Conservation (phyloP, 108 stramenopile genomes). For the Pseudonitzschia multiseries region DNA sequence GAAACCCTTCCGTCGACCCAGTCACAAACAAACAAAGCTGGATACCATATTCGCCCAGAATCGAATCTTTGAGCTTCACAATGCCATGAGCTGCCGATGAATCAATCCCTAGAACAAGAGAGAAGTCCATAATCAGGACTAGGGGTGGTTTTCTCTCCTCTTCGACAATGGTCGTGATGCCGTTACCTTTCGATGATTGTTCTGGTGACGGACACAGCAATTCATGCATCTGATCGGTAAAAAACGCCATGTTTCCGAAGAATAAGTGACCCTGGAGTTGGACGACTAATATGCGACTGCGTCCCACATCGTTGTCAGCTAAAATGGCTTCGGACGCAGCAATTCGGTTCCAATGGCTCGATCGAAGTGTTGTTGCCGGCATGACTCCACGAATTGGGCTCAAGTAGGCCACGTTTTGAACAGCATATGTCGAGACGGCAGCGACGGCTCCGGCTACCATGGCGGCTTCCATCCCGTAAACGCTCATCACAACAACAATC, state of each 20-base stretch:
- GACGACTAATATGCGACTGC: conserved; percentile 56
- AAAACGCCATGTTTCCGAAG: conserved; percentile 58
- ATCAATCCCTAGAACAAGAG: conserved; percentile 67
- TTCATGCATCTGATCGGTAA: conserved; percentile 19
- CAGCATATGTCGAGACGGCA: conserved; percentile 58
- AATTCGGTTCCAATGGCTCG: conserved; percentile 50
- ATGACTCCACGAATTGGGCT: conserved; percentile 67
- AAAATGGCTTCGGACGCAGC: conserved; percentile 48
- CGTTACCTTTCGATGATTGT: conserved; percentile 37
- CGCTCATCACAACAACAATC: conserved; percentile 71
- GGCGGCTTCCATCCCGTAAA: conserved; percentile 68
- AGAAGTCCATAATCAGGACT: conserved; percentile 67
- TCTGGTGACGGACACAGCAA: conserved; percentile 27
- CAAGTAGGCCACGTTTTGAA: conserved; percentile 56
- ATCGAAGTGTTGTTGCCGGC: conserved; percentile 62
- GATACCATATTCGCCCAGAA: conserved; percentile 42
- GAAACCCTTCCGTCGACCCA: conserved; percentile 61
- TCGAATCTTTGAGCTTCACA: conserved; percentile 52
- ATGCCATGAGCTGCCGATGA: conserved; percentile 70
- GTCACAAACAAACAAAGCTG: conserved; percentile 58
- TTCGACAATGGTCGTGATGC: conserved; percentile 23
- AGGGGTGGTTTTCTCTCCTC: conserved; percentile 27
- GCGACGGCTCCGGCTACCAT: conserved; percentile 64
- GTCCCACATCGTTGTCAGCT: conserved; percentile 36
- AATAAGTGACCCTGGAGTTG: conserved; percentile 47